Base-by-base conservation (phyloP, 306 rosid species). In the Herpetospermum pedunculosum region DNA sequence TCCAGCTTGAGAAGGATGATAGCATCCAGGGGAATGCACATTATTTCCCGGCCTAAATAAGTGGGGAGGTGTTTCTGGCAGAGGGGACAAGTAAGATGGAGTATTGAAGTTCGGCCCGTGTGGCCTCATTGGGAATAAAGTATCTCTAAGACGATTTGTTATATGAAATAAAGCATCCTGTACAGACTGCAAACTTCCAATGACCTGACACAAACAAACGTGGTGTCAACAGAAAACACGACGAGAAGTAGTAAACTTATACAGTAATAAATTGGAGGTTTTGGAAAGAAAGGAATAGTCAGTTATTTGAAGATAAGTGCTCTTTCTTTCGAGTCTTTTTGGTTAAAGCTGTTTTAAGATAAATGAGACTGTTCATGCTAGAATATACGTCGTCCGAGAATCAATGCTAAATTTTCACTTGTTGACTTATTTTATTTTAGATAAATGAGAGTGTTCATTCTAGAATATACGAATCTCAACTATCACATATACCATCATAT, bases 81-180 rank as follows among this genome's bases (percentile, higher is more conserved):
- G 86, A 8, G 93, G 88, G 43, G 92, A 83, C 79, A 83, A 1
- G 77, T 83, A 84, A 18, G 85, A 83, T 14, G 87, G 91, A 72
- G 64, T 80, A 71, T 79, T 69, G 78, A 83, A 88, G 79, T 89
- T 92, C 77, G 96, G 88, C 81, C 82, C 85, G 29, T 85, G 83
- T 32, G 80, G 74, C 80, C 74, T 87, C 70, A 83, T 46, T 26
- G 93, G 92, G 83, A 89, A 86, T 75, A 89, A 86, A 72, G 90
- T 85, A 82, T 92, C 97, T 63, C 97, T 86, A 47, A 92, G 84
- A 59, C 96, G 84, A 75, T 89, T 57, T 65, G 96, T 92, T 80
- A 92, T 85, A 70, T 89, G 97, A 87, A 85, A 92, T 80, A 92
- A 82, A 37, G 97, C 97, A 76, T 89, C 97, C 83, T 88, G 97